phyloP scores from a whole-genome alignment of 2,329 filamentous ascomycete genomes.

The Alternaria gansuensis region DNA sequence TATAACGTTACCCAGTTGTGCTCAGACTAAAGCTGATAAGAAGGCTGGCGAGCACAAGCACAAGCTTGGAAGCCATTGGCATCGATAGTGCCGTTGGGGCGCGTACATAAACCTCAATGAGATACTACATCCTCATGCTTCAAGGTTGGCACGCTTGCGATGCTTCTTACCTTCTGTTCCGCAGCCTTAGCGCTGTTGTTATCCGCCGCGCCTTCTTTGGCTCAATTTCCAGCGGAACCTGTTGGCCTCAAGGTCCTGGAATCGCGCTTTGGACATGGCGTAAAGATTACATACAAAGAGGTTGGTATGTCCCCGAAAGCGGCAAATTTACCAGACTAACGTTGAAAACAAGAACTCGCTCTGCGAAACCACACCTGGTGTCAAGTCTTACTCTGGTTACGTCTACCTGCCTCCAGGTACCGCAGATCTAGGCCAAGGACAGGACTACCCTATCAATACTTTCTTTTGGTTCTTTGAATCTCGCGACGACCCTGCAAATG shows the following conservation, averaged over 20 bases:
- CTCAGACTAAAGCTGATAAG: background rate
- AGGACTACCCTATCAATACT: slow-evolving; percentile 34
- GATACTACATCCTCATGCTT: background rate
- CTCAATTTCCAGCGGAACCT: slow-evolving; percentile 28
- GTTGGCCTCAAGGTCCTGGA: slow-evolving; percentile 27
- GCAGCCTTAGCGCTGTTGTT: slow-evolving; percentile 18
- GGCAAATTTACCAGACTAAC: background rate
- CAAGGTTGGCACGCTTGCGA: slow-evolving; percentile 8
- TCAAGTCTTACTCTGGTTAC: slow-evolving; percentile 64
- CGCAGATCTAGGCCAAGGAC: slow-evolving; percentile 30
- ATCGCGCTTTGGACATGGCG: slow-evolving; percentile 35
- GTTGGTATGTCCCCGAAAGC: slow-evolving; percentile 13
- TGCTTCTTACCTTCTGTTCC: slow-evolving; percentile 12
- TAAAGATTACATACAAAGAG: slow-evolving; percentile 40
- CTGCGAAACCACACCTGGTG: slow-evolving; percentile 62
- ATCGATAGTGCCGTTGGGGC: background rate
- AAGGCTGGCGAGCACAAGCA: slow-evolving; percentile 4
- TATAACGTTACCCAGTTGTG: background rate
- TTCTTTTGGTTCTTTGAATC: slow-evolving; percentile 62
- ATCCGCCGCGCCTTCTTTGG: slow-evolving; percentile 15
- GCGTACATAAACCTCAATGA: slow-evolving; percentile 9
- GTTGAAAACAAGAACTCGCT: slow-evolving; percentile 51
- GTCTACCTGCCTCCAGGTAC: slow-evolving; percentile 43
- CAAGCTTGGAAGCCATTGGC: slow-evolving; percentile 14
- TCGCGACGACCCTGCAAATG: slow-evolving; percentile 58